Evolutionary conservation across 2,329 filamentous ascomycete species (phyloP).

Genomic region (Colletotrichum nymphaeae): DNA sequence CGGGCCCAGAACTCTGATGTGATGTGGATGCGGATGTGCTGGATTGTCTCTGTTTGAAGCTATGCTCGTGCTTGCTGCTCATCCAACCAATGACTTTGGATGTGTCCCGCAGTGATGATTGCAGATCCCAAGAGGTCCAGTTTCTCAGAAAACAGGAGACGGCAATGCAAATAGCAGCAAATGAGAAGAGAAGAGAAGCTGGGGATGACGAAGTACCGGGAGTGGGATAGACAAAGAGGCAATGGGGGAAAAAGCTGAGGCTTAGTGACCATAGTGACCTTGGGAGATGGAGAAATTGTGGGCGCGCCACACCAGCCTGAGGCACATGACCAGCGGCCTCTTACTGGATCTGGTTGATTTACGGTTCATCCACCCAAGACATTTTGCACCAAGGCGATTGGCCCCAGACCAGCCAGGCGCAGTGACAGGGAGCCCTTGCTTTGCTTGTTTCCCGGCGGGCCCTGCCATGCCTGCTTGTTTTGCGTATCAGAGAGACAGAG

Average conservation of each 20-base stretch:
- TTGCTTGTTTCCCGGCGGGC: constrained; percentile 3
- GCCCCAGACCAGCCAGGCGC: constrained; percentile 18
- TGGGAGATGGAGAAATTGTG: constrained; percentile 2
- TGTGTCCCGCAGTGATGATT: neutral
- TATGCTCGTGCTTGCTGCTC: neutral
- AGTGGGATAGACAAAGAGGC: neutral
- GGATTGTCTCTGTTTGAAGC: neutral
- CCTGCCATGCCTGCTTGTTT: constrained; percentile 3
- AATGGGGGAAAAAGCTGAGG: neutral
- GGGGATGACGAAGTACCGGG: neutral
- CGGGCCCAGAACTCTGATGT: constrained; percentile 9
- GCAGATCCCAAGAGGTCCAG: neutral
- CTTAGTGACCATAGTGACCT: neutral
- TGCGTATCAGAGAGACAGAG: neutral
- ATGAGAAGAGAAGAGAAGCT: neutral
- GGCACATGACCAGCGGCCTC: constrained; percentile 20
- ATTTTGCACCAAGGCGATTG: constrained; percentile 29
- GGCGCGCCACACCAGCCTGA: constrained; percentile 2
- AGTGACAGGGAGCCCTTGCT: constrained; percentile 16
- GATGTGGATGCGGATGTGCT: neutral
- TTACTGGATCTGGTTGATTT: constrained; percentile 15
- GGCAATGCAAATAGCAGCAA: neutral
- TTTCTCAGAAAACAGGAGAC: neutral
- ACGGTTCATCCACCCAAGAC: constrained; percentile 25
- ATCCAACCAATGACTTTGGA: neutral